phyloP scores from a whole-genome alignment of 331 rosid species.

The Malus hybrid region DNA sequence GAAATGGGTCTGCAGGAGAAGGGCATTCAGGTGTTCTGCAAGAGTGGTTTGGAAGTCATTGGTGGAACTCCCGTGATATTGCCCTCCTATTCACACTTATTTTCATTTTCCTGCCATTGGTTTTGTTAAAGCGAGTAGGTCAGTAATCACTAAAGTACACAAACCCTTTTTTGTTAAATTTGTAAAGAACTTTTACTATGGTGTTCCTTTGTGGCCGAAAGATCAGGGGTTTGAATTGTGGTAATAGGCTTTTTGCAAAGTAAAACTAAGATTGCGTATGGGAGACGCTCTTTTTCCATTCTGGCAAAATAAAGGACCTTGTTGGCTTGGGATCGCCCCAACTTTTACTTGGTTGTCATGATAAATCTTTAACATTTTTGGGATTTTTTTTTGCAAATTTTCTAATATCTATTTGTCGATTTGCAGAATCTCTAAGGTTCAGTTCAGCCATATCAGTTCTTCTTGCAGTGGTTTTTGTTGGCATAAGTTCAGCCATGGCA shows the following conservation, averaged over 20 bases:
- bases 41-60: constrained; percentile 82
- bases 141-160: constrained; percentile 7
- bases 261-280: too few species aligned
- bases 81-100: constrained; percentile 46
- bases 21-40: constrained; percentile 82
- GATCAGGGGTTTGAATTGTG: too few species aligned
- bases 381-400: too few species aligned
- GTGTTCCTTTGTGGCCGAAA: too few species aligned
- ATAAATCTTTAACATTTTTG: too few species aligned
- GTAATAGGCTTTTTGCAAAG: too few species aligned
- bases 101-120: constrained; percentile 67
- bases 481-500: constrained; percentile 68
- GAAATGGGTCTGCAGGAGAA: constrained; percentile 38
- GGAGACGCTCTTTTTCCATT: fast-evolving
- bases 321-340: too few species aligned
- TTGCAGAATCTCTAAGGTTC: constrained; percentile 65
- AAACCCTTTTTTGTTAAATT: background rate
- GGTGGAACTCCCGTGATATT: constrained; percentile 90
- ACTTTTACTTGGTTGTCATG: too few species aligned
- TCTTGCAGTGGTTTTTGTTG: constrained; percentile 79
- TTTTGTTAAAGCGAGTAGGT: constrained; percentile 68
- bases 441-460: constrained; percentile 78
- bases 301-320: too few species aligned
- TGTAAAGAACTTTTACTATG: background rate
- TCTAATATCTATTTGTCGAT: background rate